Evolutionary conservation across 495 filamentous ascomycete genomes (phyloP), one percentile per base, ranked within the genome.

Genomic region (Paragyromitra xinjiangensis): DNA sequence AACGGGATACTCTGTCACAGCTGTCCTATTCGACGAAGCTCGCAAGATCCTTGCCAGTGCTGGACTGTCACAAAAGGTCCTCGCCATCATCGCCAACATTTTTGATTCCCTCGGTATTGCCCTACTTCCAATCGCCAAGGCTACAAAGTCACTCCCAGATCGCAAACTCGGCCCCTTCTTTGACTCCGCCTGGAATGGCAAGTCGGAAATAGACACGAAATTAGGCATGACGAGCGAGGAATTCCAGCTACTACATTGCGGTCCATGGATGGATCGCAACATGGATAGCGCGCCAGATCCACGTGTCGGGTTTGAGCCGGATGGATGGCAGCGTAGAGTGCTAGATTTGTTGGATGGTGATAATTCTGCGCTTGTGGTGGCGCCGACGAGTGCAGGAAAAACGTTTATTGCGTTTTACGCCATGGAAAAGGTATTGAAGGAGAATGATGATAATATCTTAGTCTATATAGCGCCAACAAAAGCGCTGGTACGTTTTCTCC

Each of bases 401-500:
- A 88, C 87, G 0, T 88, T 88, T 69, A 88, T 88, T 72, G 85
- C 85, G 1, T 94, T 94, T 83, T 93, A 94, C 79, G 92, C 92
- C 0, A 94, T 94, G 89, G 89, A 90, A 77, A 89, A 93, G 45
- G 55, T 94, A 12, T 85, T 94, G 26, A 84, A 91, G 76, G 86
- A 86, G 8, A 87, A 88, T 75, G 86, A 93, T 77, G 88, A 93
- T 45, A 89, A 88, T n/a, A 85, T 94, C 11, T 80, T 94, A 3
- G 90, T 94, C 2, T 94, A 94, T 81, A 90, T 94, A 26, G 92
- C 92, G 2, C 92, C 92, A 0, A 94, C 92, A 0, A 94, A 94
- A 82, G 92, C 92, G 4, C 83, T 94, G 16, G 92, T 81, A 77
- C 9, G 71, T 77, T 48, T 34, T 16, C 37, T 24, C 3, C 37